Evolutionary conservation across 2,329 filamentous ascomycete genomes (phyloP), one percentile per base, ranked within the genome.

Genomic region (Xylaria sp.): DNA sequence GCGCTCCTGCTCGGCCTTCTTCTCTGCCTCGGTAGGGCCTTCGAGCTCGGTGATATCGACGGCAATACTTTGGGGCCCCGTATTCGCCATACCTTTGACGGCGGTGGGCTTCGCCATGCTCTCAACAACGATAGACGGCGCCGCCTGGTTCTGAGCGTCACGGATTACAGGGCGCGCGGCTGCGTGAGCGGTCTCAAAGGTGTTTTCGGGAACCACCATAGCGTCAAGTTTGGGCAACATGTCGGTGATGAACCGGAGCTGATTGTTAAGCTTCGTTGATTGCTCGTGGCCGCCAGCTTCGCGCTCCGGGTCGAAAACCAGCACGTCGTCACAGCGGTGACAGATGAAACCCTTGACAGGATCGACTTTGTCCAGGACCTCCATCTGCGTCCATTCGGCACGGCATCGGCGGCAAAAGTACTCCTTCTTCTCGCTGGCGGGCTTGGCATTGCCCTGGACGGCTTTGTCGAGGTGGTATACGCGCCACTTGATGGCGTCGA

Each of bases 401-500:
- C 89, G 88, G 80, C 95, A 99, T 60, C 87, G 85, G 33, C 84
- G 81, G 78, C 95, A 99, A 63, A 90, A 89, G 72, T 94, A 96
- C 74, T 98, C 95, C 76, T 97, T 97, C 76, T 92, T 91, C 77
- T 98, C 94, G 59, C 87, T 86, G 9, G 89, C 90, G 0, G 92
- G 89, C 17, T 92, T 88, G 15, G 92, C 91, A 61, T 92, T 89
- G 15, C 89, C 89, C 78, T 97, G 94, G 62, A 98, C 92, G 57
- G 90, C 88, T 75, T 94, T 94, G 69, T 94, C 93, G 70, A 98
- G 87, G 60, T 89, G 90, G 74, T 94, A 94, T 54, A 97, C 88
- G 66, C 92, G 90, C 85, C 91, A 99, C 77, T 99, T 99, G 79
- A 97, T 96, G 51, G 92, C 92, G 78, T 99, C 95, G 73, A 99